Conservation (phyloP, 202 grass and related monocot species). For the Schoenoplectus tabernaemontani region DNA sequence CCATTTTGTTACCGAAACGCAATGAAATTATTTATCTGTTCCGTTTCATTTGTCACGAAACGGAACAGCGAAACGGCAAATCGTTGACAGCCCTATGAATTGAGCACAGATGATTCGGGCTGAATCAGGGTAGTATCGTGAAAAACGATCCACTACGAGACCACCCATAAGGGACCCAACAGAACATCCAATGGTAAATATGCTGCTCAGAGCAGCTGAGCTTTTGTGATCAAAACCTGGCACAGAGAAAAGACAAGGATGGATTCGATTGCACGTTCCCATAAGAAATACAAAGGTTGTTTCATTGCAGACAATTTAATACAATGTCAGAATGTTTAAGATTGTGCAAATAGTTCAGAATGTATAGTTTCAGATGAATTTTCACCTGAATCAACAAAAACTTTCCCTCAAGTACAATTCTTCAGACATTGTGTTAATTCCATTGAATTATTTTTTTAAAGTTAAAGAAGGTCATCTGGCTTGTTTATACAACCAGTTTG, state of each 20-base stretch:
- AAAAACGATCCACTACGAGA: constrained; percentile 54
- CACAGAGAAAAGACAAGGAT: neutral
- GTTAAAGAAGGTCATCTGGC: neutral
- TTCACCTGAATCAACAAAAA: neutral
- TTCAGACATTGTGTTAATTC: neutral
- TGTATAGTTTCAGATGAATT: neutral
- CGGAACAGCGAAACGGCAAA: too few species aligned
- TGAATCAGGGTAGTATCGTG: constrained; percentile 47
- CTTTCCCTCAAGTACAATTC: neutral
- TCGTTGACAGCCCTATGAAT: too few species aligned
- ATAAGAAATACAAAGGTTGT: neutral
- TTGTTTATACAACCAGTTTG: neutral
- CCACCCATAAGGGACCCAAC: constrained; percentile 70
- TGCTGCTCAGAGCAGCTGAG: constrained; percentile 65
- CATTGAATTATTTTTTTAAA: neutral
- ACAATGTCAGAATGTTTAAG: neutral
- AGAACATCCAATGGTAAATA: constrained; percentile 80
- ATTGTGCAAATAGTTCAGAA: neutral
- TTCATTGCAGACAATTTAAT: neutral
- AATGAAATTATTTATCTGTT: too few species aligned
- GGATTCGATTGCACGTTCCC: too few species aligned
- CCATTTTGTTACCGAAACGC: too few species aligned
- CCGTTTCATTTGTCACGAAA: too few species aligned
- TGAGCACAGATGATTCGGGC: constrained; percentile 76
- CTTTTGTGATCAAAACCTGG: constrained; percentile 80